phyloP scores from a whole-genome alignment of 2,329 filamentous ascomycete species.

The Penicillium vulpinum region DNA sequence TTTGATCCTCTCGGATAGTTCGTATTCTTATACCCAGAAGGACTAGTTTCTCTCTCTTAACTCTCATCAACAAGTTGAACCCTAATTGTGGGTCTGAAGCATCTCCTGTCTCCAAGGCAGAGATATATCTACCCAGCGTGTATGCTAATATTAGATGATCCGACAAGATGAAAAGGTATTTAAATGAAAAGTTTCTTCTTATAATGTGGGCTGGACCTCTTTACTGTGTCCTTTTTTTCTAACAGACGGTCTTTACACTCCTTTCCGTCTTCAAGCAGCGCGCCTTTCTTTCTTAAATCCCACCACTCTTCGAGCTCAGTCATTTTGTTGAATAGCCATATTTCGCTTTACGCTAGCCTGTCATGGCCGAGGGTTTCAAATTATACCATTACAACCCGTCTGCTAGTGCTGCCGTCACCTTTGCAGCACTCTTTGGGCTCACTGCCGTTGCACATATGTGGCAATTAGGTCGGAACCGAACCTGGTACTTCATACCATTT shows the following conservation, averaged over 20 bases:
- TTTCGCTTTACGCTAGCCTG: neutral
- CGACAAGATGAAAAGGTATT: neutral
- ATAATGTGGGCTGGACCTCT: neutral
- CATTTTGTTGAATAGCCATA: neutral
- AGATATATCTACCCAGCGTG: neutral
- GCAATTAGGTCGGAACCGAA: slow-evolving; percentile 18
- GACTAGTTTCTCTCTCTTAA: neutral
- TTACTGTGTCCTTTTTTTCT: neutral
- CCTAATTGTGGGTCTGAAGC: neutral
- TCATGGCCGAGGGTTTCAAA: slow-evolving; percentile 10
- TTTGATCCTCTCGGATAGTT: neutral
- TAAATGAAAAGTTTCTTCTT: neutral
- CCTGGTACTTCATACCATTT: slow-evolving; percentile 39
- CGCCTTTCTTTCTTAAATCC: neutral
- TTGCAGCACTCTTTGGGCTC: slow-evolving; percentile 30
- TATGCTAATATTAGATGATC: neutral
- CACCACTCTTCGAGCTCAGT: neutral
- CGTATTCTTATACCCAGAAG: slow-evolving; percentile 1
- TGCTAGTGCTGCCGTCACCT: slow-evolving; percentile 6
- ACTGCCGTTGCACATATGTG: slow-evolving; percentile 15
- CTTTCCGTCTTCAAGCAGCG: neutral
- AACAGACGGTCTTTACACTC: neutral
- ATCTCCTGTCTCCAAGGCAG: neutral
- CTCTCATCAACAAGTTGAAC: neutral
- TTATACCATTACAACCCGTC: slow-evolving; percentile 22